Evolutionary conservation across 345 rosid genomes (phyloP), one percentile per base, ranked within the genome.

Genomic region (Camelina neglecta): DNA sequence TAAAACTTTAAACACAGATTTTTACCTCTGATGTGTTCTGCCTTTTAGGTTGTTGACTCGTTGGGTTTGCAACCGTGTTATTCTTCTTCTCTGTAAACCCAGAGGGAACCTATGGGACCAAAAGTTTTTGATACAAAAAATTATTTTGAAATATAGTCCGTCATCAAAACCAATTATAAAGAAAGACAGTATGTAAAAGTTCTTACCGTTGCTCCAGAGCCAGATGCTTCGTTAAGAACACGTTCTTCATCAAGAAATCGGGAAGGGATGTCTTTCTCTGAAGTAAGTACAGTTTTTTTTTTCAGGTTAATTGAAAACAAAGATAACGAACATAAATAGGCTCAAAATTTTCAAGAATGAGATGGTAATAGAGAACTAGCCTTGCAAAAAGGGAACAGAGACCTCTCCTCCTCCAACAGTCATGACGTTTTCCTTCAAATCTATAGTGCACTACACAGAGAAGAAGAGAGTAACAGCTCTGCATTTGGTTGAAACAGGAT

Each of bases 401-500:
- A 89, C 99, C 73, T 92, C 99, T 75, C 99, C 97, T 63, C 99
- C 97, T 23, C 97, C 97, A 39, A 92, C 93, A 77, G 93, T 88
- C 74, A 95, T 62, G 83, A 92, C 96, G 60, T 88, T 95, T 38
- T 89, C 90, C 81, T 90, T 95, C 77, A 95, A 76, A 79, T 95
- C 99, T 74, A 95, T 92, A 68, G 84, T 90, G 80, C 99, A 95
- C 97, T 95, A 88, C 59, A 76, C 26, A 36, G 2, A 47, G 36
- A 16, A 54, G 0, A 76, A 48, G 15, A 65, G 24, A 66, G 39
- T 21, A 3, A 29, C 10, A 10, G 53, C 1, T 44, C 54, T 44
- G 5, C 47, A 10, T 56, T 64, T 20, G 20, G 58, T 49, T 75
- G 67, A 49, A 66, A 66, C 8, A 69, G 59, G 59, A 69, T 42